Base-by-base conservation (phyloP, 2,329 filamentous ascomycete species). In the Emmonsiellopsis sp. region DNA sequence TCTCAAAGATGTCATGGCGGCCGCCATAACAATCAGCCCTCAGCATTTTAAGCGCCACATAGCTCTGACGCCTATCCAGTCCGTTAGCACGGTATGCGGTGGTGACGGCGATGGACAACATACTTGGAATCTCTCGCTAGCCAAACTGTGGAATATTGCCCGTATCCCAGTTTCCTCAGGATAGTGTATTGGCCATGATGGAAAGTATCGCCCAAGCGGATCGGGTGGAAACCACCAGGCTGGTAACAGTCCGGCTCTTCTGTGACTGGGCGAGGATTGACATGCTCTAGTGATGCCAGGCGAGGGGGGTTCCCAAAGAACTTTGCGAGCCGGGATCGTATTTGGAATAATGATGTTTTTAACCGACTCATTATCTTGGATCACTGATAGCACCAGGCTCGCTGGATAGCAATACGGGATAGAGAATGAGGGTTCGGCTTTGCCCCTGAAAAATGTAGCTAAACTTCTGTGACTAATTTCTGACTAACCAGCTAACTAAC, bases 201-300 rank as follows among this genome's bases (percentile, higher is more conserved):
- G 78, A 95, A 95, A 65, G 87, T 86, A 73, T 95, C 91, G 63
- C 90, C 90, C 56, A 95, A 84, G 64, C 83, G 80, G 48, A 95
- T 88, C 8, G 89, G 90, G 68, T 95, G 90, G 71, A 95, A 95
- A 58, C 90, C 90, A 65, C 90, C 90, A 72, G 93, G 92, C 79
- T 88, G 93, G 77, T 96, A 95, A 70, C 94, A 88, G 73, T 95
- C 88, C 48, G 87, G 93, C 73, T 95, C 91, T 73, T 95, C 91
- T 73, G 33, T 21, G 17, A 48, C 55, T 44, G 6, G 42, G 46
- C 4, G 45, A 54, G 50, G 42, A 40, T 37, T 46, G 21, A 27
- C 21, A 27, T 27, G 21, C 21, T 27, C 21, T 27, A 27, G 21
- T 27, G 21, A 27, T 27, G 21, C 21, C 5, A 27, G 21, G 3